Evolutionary conservation across 768 basidiomycete genomes (phyloP), one percentile per base, ranked within the genome.

Genomic region (Roridomyces roridus): DNA sequence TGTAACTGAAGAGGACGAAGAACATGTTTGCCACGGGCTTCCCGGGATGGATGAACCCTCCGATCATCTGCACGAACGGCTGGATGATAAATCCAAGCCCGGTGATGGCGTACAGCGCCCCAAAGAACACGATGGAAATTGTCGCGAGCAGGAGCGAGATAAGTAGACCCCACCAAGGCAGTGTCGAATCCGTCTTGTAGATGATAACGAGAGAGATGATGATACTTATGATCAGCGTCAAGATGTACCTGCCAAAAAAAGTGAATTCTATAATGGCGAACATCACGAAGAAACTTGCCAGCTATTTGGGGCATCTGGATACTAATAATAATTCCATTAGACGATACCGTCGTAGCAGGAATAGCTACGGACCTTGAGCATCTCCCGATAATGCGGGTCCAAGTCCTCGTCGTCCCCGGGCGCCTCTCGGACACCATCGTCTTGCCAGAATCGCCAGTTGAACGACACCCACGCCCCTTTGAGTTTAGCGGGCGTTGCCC

Each of bases 11-110:
- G 39, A 84, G 69, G 40, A 79, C 72, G 55, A 82, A 81, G 67
- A 86, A 87, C 74, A 89, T 84, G 67, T 88, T 89, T 17, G 86
- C 85, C 52, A 86, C 82, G 1, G 85, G 85, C 60, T 81, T 82
- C 21, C 85, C 85, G 6, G 85, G 83, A 62, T 82, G 80, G 25
- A 85, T 73, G 29, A 79, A 80, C 3, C 81, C 82, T n/a, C 80
- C 83, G 18, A 85, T 79, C 82, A 85, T 85, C 79, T 85, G 72
- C 60, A 81, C 72, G 64, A 85, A 81, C 2, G 79, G 77, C 54
- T 80, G 78, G 43, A 80, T 78, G 62, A 74, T 76, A 50, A 80
- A 77, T 23, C 65, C 56, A 25, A 81, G 67, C 3, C 81, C 81
- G 17, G 80, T 80, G 54, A 81, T 80, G 23, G 79, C 79, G 59